Conservation (phyloP, 768 basidiomycete genomes). For the Naganishia onofrii region DNA sequence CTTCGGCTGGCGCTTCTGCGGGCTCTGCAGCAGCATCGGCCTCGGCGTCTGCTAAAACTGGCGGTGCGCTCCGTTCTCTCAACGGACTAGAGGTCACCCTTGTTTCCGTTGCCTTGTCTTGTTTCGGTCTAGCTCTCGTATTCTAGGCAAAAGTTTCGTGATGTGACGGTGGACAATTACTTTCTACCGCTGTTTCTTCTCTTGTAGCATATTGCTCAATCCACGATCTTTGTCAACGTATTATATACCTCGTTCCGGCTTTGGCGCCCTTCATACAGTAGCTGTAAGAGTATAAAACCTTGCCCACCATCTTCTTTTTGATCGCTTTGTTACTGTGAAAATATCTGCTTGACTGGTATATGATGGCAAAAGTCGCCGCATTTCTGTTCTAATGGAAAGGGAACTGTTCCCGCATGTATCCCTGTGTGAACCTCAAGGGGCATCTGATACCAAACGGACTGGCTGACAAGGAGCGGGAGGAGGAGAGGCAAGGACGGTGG, state of each 20-base stretch:
- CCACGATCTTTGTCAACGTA: not conserved
- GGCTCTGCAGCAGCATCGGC: conserved; percentile 9
- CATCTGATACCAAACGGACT: no score
- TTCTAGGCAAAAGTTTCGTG: not conserved
- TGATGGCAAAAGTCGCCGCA: no score
- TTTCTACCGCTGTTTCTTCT: not conserved
- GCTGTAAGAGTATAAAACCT: no score
- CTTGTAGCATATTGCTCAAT: not conserved
- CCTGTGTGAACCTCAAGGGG: no score
- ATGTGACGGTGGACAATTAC: not conserved
- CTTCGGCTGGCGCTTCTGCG: conserved; percentile 1
- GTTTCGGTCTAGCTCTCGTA: conserved; percentile 7
- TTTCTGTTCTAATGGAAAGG: no score
- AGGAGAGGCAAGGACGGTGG: no score
- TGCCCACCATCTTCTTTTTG: no score
- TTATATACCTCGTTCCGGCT: not conserved
- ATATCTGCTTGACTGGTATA: no score
- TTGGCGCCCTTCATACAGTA: no score
- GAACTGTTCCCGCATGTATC: no score
- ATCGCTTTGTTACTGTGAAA: no score
- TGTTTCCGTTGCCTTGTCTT: conserved; percentile 14
- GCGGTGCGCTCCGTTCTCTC: conserved; percentile 10
- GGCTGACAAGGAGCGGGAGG: no score
- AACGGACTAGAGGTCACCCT: not conserved
- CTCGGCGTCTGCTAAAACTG: not conserved